Evolutionary conservation across 352 stramenopile species (phyloP), one percentile per base, ranked within the genome.

Genomic region (Globisporangium recalcitrans): DNA sequence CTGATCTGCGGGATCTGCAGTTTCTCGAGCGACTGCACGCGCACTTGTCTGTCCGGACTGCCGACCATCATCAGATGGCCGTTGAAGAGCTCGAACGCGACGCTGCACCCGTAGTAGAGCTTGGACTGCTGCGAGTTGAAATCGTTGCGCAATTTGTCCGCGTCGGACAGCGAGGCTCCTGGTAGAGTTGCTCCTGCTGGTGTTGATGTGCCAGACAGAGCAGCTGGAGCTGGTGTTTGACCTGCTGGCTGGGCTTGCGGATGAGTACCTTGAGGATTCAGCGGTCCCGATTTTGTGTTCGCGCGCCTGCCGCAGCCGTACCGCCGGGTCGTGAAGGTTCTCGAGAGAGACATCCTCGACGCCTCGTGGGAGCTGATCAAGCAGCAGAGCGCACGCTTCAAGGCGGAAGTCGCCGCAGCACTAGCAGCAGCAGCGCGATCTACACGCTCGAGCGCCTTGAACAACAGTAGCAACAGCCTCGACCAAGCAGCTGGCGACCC

Each of bases 81-180:
- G 59, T 90, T 90, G 69, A 88, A 90, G 40, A 88, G 65, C 70
- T 90, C 78, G 7, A 90, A 61, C 8, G 80, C 80, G 38, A 90
- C 74, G 47, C 77, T 88, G 48, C 77, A 90, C 51, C 80, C 80
- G 40, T 83, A 90, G 14, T 83, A 90, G 1, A 90, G 64, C 55
- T 78, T 62, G 10, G 76, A 77, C 5, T 64, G 58, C 67, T 90
- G 80, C 10, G 80, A 85, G 61, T 87, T 88, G 56, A 90, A 88
- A 60, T 80, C 80, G 60, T 88, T 88, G n/a, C 72, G 77, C 42
- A 90, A 63, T 22, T 83, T 82, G 36, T 90, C 78, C 1, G 80
- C 77, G 14, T 90, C 80, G 0, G 74, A 80, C 1, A 78, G 36
- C 8, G 54, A 47, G 6, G 64, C 40, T 19, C 36, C 54, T 8